Percentiles rank a stretch among this genome's conserved stretches.
These are phyloP conservation scores for Coemansia aciculifera DNA, from an alignment of 192 early-diverging fungal species.

Conservation along the genomic window DNA sequence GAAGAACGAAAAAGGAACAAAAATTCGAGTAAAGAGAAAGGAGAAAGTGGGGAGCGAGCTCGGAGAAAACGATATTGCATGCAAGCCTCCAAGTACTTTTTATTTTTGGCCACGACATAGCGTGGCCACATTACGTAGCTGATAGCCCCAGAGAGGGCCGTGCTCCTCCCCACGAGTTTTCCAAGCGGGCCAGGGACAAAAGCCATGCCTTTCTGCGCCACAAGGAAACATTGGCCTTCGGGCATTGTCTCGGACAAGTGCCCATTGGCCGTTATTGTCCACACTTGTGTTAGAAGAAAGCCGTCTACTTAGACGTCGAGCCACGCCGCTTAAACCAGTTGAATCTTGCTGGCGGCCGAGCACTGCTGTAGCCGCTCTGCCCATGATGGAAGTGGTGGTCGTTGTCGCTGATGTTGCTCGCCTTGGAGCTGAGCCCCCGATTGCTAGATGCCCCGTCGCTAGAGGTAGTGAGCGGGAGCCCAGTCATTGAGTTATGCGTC, in stretches of 20 bases:
- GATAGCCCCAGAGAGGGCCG: not conserved
- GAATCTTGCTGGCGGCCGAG: constrained; percentile 42
- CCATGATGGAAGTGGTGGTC: constrained; percentile 21
- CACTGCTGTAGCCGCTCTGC: constrained; percentile 6
- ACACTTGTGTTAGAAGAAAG: not conserved
- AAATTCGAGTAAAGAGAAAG: not conserved
- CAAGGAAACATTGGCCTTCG: not conserved
- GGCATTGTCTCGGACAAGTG: not conserved
- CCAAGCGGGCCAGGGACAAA: not conserved
- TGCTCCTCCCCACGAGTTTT: not conserved
- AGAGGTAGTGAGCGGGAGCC: constrained; percentile 8
- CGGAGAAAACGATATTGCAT: not conserved
- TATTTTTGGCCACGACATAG: not conserved
- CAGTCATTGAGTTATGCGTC: not conserved
- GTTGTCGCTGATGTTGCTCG: constrained; percentile 41
- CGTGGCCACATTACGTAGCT: not conserved
- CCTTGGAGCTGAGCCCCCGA: constrained; percentile 29
- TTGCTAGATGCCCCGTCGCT: constrained; percentile 5
- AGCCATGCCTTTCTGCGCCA: not conserved
- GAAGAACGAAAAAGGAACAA: not conserved
- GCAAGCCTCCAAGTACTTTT: not conserved
- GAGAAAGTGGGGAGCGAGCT: not conserved
- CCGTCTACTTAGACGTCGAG: constrained; percentile 45
- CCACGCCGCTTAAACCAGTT: constrained; percentile 58
- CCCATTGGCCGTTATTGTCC: not conserved